These are phyloP conservation scores for Leptosphaerulina australis DNA, from an alignment of 2,329 filamentous ascomycete genomes.

Conservation along the genomic window DNA sequence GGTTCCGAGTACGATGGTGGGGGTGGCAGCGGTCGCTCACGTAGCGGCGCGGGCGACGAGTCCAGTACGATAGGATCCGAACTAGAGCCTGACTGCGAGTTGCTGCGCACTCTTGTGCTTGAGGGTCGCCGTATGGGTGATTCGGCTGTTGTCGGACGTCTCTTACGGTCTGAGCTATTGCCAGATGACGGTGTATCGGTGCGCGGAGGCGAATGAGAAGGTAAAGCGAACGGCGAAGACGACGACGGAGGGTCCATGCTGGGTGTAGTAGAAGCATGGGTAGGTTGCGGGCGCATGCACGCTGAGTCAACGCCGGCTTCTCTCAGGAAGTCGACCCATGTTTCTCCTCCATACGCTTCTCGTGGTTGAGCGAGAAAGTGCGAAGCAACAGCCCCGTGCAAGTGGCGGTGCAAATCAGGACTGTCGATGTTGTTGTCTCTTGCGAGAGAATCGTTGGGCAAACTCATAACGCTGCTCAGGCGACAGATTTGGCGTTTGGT, in stretches of 20 bases:
- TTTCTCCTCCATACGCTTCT: conserved; percentile 34
- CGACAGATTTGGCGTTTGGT: not conserved
- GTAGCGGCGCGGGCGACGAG: conserved; percentile 24
- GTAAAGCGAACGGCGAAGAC: conserved; percentile 25
- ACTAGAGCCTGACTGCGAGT: conserved; percentile 21
- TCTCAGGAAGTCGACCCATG: conserved; percentile 46
- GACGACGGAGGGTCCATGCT: conserved; percentile 12
- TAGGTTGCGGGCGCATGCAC: conserved; percentile 5
- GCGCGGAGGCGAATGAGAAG: conserved; percentile 25
- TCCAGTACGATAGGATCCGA: conserved; percentile 32
- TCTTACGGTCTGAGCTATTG: conserved; percentile 43
- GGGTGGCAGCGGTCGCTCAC: conserved; percentile 19
- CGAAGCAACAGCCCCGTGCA: conserved; percentile 36
- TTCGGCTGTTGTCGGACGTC: conserved; percentile 44
- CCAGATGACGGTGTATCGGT: conserved; percentile 28
- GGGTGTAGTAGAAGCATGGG: conserved; percentile 17
- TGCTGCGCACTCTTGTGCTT: conserved; percentile 32
- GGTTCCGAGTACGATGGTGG: conserved; percentile 19
- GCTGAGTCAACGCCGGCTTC: conserved; percentile 29
- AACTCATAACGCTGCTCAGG: conserved; percentile 9
- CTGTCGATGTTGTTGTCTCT: not conserved
- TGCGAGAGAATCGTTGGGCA: not conserved
- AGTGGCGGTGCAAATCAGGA: conserved; percentile 6
- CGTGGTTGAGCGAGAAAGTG: conserved; percentile 35
- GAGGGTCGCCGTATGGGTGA: conserved; percentile 39